A percentile compares a stretch with the other conserved stretches of the same genome.
These are phyloP conservation scores for Sicyos edulis DNA, from an alignment of 306 rosid genomes.

Conservation along the genomic window DNA sequence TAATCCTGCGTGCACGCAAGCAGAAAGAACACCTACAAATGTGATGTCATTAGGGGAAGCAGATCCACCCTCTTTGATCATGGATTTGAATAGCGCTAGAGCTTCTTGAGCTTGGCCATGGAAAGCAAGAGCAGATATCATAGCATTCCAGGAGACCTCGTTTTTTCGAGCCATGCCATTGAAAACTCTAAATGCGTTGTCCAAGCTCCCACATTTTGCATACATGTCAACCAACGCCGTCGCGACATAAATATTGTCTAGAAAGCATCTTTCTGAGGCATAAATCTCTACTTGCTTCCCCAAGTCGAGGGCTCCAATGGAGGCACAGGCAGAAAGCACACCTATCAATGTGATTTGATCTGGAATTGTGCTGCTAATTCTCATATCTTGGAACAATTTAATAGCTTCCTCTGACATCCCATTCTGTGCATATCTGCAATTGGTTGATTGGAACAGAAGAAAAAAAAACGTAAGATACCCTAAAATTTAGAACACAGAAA, in stretches of 20 bases:
- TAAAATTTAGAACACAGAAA: background rate
- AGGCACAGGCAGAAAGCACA: slow-evolving; percentile 68
- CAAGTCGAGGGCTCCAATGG: slow-evolving; percentile 67
- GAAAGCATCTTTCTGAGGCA: slow-evolving; percentile 59
- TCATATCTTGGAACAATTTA: slow-evolving; percentile 55
- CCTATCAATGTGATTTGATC: slow-evolving; percentile 70
- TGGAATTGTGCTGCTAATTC: slow-evolving; percentile 39
- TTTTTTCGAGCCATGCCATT: slow-evolving; percentile 65
- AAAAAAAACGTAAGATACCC: background rate
- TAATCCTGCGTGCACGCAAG: slow-evolving; percentile 84
- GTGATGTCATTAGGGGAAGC: slow-evolving; percentile 74
- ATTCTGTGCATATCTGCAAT: slow-evolving; percentile 78
- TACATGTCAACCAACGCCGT: slow-evolving; percentile 91
- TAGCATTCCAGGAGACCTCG: slow-evolving; percentile 92
- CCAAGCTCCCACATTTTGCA: slow-evolving; percentile 87
- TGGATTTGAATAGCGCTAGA: slow-evolving; percentile 51
- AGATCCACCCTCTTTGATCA: slow-evolving; percentile 53
- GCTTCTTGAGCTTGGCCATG: slow-evolving; percentile 81
- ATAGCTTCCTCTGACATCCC: slow-evolving; percentile 84
- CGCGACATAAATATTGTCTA: slow-evolving; percentile 54
- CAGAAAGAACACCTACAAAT: slow-evolving; percentile 82
- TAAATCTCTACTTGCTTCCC: slow-evolving; percentile 62
- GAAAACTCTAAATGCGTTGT: slow-evolving; percentile 61
- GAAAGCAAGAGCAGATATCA: slow-evolving; percentile 92
- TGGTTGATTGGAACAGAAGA: background rate